Base-by-base conservation (phyloP, 2,329 filamentous ascomycete genomes). In the Magnaporthiopsis incrustans region DNA sequence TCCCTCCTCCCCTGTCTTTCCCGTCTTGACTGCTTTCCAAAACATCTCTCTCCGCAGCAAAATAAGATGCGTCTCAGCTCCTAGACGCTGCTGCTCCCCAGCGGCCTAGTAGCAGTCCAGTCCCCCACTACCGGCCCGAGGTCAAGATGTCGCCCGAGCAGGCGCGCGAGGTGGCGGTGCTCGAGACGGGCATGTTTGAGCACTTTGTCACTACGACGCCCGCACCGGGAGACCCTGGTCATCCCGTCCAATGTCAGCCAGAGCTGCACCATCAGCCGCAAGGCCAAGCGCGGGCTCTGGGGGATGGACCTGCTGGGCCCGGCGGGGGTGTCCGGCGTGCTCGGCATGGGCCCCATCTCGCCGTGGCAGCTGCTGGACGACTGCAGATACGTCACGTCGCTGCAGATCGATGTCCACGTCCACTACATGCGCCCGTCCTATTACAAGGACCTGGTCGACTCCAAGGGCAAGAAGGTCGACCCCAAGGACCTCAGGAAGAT, bases 121-220 rank as follows among this genome's bases (percentile, higher is more conserved):
- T 53, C 44, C 4, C 8, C 44, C 22, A 8, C 44, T 22, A 10
- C 58, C 26, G 27, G 26, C 58, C 58, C 58, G 30, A 30, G 58
- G 33, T 33, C 27, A 30, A 59, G 58, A n/a, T 32, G 22, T 10
- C 30, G 18, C 27, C 30, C 18, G 58, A n/a, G 27, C 30, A 30
- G 25, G 58, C 58, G 26, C 58, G 58, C 58, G 58, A 59, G 58
- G 27, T 59, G 27, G 58, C 58, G 1, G 58, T 33, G 27, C 30
- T 59, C 27, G 58, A 59, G 58, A 59, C 58, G 26, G 30, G 30
- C 58, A 33, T 59, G 27, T 59, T 59, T 33, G 58, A 59, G 27
- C 27, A 59, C 27, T 59, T 59, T 32, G 58, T 33, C 26, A 30
- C 25, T 4, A 30, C 30, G 27, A 30, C 58, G 14, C 58, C 58